phyloP scores from a whole-genome alignment of 2,329 filamentous ascomycete species.

The Trichoderma polysporum region DNA sequence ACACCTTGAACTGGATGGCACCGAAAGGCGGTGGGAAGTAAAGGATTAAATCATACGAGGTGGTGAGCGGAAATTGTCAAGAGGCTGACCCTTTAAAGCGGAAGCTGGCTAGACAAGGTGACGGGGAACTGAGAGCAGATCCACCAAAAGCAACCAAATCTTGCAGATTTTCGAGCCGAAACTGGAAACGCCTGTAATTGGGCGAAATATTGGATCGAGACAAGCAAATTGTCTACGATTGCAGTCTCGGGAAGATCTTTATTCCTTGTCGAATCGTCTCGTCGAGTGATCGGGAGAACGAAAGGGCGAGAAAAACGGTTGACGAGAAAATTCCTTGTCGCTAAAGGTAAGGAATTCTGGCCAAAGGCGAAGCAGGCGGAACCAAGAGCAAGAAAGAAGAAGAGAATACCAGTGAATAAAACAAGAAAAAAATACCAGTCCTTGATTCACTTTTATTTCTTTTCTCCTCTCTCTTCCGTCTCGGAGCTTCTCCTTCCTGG shows the following conservation, averaged over 20 bases:
- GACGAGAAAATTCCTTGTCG: constrained; percentile 42
- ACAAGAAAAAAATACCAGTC: constrained; percentile 39
- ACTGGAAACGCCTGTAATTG: not conserved
- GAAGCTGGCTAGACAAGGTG: constrained; percentile 9
- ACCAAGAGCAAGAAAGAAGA: constrained; percentile 7
- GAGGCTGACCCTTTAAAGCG: constrained; percentile 10
- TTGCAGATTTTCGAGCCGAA: not conserved
- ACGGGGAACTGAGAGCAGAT: constrained; percentile 16
- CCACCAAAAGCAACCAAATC: constrained; percentile 7
- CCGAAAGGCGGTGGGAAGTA: constrained; percentile 14
- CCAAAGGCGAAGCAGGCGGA: constrained; percentile 18
- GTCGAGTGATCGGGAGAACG: constrained; percentile 27
- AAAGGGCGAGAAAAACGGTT: constrained; percentile 24
- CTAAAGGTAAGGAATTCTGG: constrained; percentile 44
- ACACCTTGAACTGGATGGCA: constrained; percentile 6
- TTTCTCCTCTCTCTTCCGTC: constrained; percentile 27
- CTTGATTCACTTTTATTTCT: constrained; percentile 33
- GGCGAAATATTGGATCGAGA: constrained; percentile 6
- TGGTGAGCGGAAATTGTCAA: constrained; percentile 14
- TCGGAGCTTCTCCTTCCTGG: constrained; percentile 31
- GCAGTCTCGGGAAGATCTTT: constrained; percentile 35
- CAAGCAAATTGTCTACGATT: constrained; percentile 17
- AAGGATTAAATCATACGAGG: constrained; percentile 22
- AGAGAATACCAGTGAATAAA: constrained; percentile 22
- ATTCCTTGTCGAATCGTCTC: constrained; percentile 28